A percentile compares a stretch with the other conserved stretches of the same genome.
Evolutionary conservation across 2,329 filamentous ascomycete genomes (phyloP).

Genomic region (Diplodia corticola): DNA sequence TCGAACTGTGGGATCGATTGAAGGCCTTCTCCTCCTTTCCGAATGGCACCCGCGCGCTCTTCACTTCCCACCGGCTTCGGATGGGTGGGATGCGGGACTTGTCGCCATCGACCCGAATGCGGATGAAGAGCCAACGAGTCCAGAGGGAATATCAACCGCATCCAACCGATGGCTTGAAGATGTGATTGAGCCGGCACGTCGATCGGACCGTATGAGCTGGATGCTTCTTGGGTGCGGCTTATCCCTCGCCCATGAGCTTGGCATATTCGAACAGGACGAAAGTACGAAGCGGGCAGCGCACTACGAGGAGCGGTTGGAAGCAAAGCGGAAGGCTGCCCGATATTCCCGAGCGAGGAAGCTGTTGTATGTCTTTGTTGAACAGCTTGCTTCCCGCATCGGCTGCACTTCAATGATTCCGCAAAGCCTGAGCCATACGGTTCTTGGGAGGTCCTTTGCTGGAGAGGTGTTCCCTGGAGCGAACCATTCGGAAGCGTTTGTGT

Average conservation of each 20-base stretch:
- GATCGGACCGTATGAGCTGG: conserved; percentile 62
- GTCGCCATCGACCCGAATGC: conserved; percentile 46
- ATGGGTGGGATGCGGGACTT: conserved; percentile 58
- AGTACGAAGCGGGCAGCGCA: conserved; percentile 17
- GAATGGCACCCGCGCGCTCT: conserved; percentile 59
- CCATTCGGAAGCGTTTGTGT: conserved; percentile 44
- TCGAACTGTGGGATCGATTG: conserved; percentile 55
- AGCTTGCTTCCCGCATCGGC: conserved; percentile 53
- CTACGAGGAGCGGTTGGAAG: conserved; percentile 19
- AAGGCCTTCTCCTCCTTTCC: conserved; percentile 55
- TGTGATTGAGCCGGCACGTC: conserved; percentile 55
- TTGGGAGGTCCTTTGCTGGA: conserved; percentile 34
- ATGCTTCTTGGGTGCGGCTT: conserved; percentile 58
- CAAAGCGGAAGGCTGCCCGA: conserved; percentile 32
- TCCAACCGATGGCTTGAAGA: conserved; percentile 53
- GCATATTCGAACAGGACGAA: conserved; percentile 50
- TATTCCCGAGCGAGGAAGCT: conserved; percentile 41
- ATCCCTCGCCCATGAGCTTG: conserved; percentile 55
- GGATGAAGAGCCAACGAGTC: conserved; percentile 36
- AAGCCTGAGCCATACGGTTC: conserved; percentile 40
- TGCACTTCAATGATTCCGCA: conserved; percentile 55
- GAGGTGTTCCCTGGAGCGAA: conserved; percentile 8
- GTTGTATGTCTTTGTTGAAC: conserved; percentile 52
- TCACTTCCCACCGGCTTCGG: conserved; percentile 54
- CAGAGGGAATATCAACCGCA: conserved; percentile 35